phyloP scores from a whole-genome alignment of 2,329 filamentous ascomycete genomes.

The Verticillium isaacii region DNA sequence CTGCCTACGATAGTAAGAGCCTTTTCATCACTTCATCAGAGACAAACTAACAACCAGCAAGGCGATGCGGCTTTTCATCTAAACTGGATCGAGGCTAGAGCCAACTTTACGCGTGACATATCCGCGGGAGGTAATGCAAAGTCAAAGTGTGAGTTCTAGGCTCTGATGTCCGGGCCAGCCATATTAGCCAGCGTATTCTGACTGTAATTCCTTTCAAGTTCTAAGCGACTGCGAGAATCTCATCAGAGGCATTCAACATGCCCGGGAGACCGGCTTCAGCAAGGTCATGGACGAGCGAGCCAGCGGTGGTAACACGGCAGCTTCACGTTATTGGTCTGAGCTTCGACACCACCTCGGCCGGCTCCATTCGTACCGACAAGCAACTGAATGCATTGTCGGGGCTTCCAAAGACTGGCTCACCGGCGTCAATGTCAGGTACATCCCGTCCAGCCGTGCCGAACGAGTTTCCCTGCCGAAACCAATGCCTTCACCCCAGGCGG shows the following conservation, averaged over 20 bases:
- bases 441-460: slow-evolving; percentile 4
- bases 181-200: no score
- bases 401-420: slow-evolving; percentile 19
- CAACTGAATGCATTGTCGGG: slow-evolving; percentile 13
- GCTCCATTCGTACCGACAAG: slow-evolving; percentile 17
- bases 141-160: no score
- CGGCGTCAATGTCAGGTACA: slow-evolving; percentile 18
- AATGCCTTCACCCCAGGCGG: no score
- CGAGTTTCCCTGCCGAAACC: no score
- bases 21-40: no score
- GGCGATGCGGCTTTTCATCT: no score
- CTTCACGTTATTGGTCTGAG: slow-evolving; percentile 18
- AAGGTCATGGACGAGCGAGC: background rate
- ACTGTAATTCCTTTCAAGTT: slow-evolving; percentile 1
- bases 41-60: no score
- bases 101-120: no score
- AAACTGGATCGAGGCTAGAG: no score
- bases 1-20: no score
- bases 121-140: no score
- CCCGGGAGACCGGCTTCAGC: slow-evolving; percentile 1
- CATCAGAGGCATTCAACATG: slow-evolving; percentile 10
- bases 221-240: slow-evolving; percentile 12
- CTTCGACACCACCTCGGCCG: slow-evolving; percentile 21
- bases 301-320: background rate
- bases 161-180: no score